phyloP scores from a whole-genome alignment of 495 filamentous ascomycete species.

The Tuber magnatum region DNA sequence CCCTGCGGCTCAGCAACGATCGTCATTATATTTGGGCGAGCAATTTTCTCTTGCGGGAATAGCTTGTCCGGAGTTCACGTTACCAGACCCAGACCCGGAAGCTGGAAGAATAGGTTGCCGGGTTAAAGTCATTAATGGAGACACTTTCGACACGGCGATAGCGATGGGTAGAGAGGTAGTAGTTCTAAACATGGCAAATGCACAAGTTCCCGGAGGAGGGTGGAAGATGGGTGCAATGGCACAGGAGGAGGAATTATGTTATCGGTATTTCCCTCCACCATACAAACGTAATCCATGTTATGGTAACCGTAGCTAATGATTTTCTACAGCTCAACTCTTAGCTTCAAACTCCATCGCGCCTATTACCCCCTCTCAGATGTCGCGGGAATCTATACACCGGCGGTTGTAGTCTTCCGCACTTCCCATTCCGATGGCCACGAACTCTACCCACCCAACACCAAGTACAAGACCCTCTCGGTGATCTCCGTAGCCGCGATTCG shows the following conservation, averaged over 20 bases:
- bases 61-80: conserved; percentile 15
- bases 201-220: conserved; percentile 49
- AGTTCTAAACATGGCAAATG: conserved; percentile 58
- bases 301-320: neutral
- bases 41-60: neutral
- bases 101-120: conserved; percentile 20
- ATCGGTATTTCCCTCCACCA: conserved; percentile 37
- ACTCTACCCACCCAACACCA: conserved; percentile 43
- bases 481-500: conserved; percentile 53
- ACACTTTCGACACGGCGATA: conserved; percentile 50
- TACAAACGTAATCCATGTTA: neutral
- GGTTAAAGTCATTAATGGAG: conserved; percentile 46
- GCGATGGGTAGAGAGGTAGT: conserved; percentile 46
- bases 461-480: conserved; percentile 41
- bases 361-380: conserved; percentile 50
- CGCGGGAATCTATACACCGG: conserved; percentile 52
- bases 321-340: conserved; percentile 49
- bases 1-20: conserved; percentile 9
- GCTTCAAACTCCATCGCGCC: conserved; percentile 45
- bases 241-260: conserved; percentile 63
- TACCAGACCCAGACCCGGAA: conserved; percentile 15
- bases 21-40: conserved; percentile 10
- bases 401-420: conserved; percentile 52
- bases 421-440: conserved; percentile 44
- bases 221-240: conserved; percentile 51